Conservation (phyloP, 371 early-diverging fungal species). For the Apophysomyces ossiformis region DNA sequence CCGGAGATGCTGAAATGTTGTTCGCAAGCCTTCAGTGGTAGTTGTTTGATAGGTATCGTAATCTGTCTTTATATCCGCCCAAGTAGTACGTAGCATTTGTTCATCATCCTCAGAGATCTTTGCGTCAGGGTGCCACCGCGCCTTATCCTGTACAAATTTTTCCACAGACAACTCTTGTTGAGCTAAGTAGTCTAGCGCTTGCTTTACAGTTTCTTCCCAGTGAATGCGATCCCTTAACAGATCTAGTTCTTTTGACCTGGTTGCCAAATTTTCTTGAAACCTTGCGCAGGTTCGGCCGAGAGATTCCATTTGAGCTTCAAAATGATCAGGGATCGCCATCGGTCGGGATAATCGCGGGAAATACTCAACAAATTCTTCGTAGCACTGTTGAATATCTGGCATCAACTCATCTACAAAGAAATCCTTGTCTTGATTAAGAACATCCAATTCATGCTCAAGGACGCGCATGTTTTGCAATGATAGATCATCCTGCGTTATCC, state of each 20-base stretch:
- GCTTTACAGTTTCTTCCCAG: constrained; percentile 33
- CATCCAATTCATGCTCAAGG: constrained; percentile 28
- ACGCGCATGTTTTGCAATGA: constrained; percentile 22
- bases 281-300: constrained; percentile 26
- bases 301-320: constrained; percentile 50
- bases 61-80: constrained; percentile 13
- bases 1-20: constrained; percentile 21
- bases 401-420: constrained; percentile 31
- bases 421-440: constrained; percentile 29
- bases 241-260: constrained; percentile 35
- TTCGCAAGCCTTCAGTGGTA: constrained; percentile 19
- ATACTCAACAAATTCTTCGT: constrained; percentile 45
- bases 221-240: constrained; percentile 29
- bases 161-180: constrained; percentile 25
- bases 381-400: constrained; percentile 38
- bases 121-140: constrained; percentile 37
- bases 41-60: constrained; percentile 26
- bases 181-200: constrained; percentile 22
- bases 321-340: constrained; percentile 48
- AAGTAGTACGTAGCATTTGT: constrained; percentile 20
- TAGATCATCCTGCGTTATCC: constrained; percentile 34
- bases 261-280: constrained; percentile 37
- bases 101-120: constrained; percentile 27
- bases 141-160: constrained; percentile 39
- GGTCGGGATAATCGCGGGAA: constrained; percentile 43